Conservation (phyloP, 176 grass and related monocot species). For the Leersia perrieri region DNA sequence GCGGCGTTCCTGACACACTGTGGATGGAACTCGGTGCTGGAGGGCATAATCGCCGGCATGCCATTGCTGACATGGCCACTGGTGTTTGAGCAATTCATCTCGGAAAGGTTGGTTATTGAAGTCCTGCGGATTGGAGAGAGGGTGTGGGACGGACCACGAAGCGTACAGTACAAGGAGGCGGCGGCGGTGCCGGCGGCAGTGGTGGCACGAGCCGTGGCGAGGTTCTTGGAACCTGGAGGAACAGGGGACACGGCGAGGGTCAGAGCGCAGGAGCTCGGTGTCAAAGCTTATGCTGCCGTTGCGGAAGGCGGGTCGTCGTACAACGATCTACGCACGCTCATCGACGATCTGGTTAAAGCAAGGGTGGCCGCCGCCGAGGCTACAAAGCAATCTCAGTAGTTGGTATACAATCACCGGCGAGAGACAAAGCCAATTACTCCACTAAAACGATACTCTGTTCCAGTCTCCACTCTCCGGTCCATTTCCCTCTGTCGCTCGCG, state of each 20-base stretch:
- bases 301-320: conserved; percentile 27
- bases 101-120: conserved; percentile 17
- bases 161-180: conserved; percentile 1
- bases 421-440: too few relatives aligned
- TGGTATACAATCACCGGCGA: too few relatives aligned
- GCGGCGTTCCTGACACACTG: conserved; percentile 54
- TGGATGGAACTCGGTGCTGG: conserved; percentile 52
- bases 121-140: not conserved
- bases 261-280: conserved; percentile 7
- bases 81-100: conserved; percentile 40
- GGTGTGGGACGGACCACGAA: not conserved
- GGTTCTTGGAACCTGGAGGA: conserved; percentile 24
- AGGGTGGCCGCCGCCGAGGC: not conserved
- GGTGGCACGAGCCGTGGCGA: conserved; percentile 4
- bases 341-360: conserved; percentile 30
- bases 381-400: not conserved
- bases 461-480: too few relatives aligned
- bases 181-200: not conserved
- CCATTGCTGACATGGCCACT: conserved; percentile 48
- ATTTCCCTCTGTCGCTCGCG: too few relatives aligned
- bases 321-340: not conserved
- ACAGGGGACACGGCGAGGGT: conserved; percentile 7
- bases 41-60: conserved; percentile 20
- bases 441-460: too few relatives aligned
- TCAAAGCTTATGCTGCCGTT: not conserved